Evolutionary conservation across 495 filamentous ascomycete genomes (phyloP), one percentile per base, ranked within the genome.

Genomic region (Penicillium waksmanii): DNA sequence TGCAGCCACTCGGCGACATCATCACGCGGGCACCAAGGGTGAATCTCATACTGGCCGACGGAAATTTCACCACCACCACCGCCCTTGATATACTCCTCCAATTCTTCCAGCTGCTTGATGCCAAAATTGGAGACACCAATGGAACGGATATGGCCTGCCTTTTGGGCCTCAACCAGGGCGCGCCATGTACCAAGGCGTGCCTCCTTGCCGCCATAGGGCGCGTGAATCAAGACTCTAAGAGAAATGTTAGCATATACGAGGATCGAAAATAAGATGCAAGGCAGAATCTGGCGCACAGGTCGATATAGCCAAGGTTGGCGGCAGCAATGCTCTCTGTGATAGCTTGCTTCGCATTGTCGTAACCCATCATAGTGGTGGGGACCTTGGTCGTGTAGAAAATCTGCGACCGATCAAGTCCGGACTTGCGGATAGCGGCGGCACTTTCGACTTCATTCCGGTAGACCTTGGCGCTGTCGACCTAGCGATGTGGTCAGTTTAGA

Each of bases 41-140:
- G 94, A 17, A 97, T 77, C 75, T 97, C 93, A 67, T 91, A 90
- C 71, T 96, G 93, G 11, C 90, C 91, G 8, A 96, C 90, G 51
- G 85, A 87, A 65, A 97, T 81, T 19, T 91, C 75, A 3, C 90
- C 91, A 11, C 89, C 91, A 53, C 82, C 85, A 8, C 88, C 89
- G 61, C 82, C 80, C 68, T 87, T 80, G 62, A 93, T 93, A 69
- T 91, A 88, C 61, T 69, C 77, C 66, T 96, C 89, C 47, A 97
- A 72, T 60, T 85, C 83, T 17, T 85, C 74, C 3, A 86, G 75
- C 63, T 86, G 83, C 51, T 78, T 73, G 23, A 86, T 73, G 11
- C 75, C 78, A 58, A 80, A 86, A 66, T 86, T 86, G 12, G 77
- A 82, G 19, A 86, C 83, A 31, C 83, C 83, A 19, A 86, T 69